Base-by-base conservation (phyloP, 192 early-diverging fungal genomes). In the Backusella australiensis region DNA sequence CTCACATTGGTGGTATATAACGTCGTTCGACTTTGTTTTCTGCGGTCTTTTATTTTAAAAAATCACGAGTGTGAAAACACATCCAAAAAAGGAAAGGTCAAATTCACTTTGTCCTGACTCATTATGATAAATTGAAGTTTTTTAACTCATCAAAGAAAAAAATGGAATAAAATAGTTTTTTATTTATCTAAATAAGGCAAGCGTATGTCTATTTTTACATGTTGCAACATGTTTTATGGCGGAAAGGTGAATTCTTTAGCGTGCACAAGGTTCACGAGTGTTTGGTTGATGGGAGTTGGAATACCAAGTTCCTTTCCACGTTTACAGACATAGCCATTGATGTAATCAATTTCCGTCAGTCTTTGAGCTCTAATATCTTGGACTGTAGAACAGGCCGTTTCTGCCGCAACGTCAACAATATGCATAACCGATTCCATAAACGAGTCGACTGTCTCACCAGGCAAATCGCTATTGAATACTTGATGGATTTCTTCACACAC, bases 281-380 rank as follows among this genome's bases (percentile, higher is more conserved):
- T 41, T 46, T 79, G 35, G 69, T 84, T 78, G 12, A 72, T 59
- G 5, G 71, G 77, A 2, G 72, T 67, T 41, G 35, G 49, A 19
- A 90, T 78, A 23, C 82, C 78, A 29, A 87, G 83, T 69, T 83
- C 77, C 42, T 81, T 68, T 56, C 83, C 90, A 38, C 84, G 71
- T 4, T 80, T 77, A 9, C 87, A 83, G 35, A 91, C 49, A 63
- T 87, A 88, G 8, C 89, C 90, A 75, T 90, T 91, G 67, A 91
- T 88, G 81, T 88, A 90, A 71, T 88, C 86, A 14, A 88, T 81
- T 75, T 91, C 90, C 8, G 90, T 91, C 23, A 56, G 75, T 11
- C 79, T 71, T 15, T 78, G 73, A 12, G 81, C 67, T n/a, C 39
- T 26, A 0, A 88, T 67, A 26, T 89, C 89, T 68, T 89, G 88